A percentile compares a stretch with the other conserved stretches of the same genome.
Conservation (phyloP, 352 stramenopile genomes). For the Phytophthora constricta region DNA sequence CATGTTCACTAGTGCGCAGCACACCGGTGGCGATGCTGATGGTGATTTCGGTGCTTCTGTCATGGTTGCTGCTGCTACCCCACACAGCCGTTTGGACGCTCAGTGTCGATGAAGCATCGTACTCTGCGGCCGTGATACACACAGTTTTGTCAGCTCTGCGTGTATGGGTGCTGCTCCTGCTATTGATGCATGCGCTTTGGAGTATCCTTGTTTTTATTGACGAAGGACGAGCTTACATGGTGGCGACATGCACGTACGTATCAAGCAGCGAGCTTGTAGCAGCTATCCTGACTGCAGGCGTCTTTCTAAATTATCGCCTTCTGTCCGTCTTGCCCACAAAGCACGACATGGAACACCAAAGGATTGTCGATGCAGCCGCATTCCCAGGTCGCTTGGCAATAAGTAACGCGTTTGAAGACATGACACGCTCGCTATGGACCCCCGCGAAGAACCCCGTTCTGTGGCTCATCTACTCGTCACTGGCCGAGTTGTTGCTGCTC, state of each 20-base stretch:
- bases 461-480: conserved; percentile 46
- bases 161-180: conserved; percentile 45
- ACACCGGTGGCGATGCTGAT: conserved; percentile 39
- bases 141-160: conserved; percentile 46
- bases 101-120: conserved; percentile 28
- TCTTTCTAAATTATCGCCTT: conserved; percentile 27
- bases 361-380: conserved; percentile 29
- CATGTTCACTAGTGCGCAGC: conserved; percentile 55
- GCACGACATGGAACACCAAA: conserved; percentile 42
- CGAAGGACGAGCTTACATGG: conserved; percentile 42
- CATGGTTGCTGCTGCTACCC: conserved; percentile 64
- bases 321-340: conserved; percentile 35
- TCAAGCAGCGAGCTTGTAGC: conserved; percentile 44
- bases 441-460: conserved; percentile 31
- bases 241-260: conserved; percentile 42
- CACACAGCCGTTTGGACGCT: conserved; percentile 57
- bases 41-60: conserved; percentile 43
- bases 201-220: conserved; percentile 35
- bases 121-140: conserved; percentile 43
- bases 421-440: conserved; percentile 23
- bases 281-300: conserved; percentile 20
- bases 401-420: conserved; percentile 48
- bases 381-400: conserved; percentile 35
- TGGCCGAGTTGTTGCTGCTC: conserved; percentile 33
- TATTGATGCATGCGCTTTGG: conserved; percentile 39